A percentile compares a stretch with the other conserved stretches of the same genome.
phyloP scores from a whole-genome alignment of 2,329 filamentous ascomycete genomes.

The Sporothrix variecibatus region DNA sequence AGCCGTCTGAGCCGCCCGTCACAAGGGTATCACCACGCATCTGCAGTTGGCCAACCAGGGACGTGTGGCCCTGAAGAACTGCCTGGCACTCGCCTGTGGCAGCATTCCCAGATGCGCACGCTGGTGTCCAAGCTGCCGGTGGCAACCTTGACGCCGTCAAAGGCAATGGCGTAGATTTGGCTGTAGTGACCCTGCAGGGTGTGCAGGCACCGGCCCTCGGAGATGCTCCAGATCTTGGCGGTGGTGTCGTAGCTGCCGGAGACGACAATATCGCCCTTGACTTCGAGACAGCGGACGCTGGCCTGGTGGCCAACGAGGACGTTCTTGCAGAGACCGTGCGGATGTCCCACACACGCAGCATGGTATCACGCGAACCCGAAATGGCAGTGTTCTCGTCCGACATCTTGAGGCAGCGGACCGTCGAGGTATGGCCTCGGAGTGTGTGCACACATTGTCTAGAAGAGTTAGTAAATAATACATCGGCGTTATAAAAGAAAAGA shows the following conservation, averaged over 20 bases:
- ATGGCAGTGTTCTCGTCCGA: slow-evolving; percentile 91
- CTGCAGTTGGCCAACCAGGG: slow-evolving; percentile 92
- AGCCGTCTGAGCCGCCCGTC: slow-evolving; percentile 93
- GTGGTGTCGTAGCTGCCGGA: slow-evolving; percentile 98
- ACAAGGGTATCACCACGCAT: slow-evolving; percentile 94
- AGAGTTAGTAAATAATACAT: slow-evolving; percentile 35
- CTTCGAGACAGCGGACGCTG: slow-evolving; percentile 91
- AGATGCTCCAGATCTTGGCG: slow-evolving; percentile 96
- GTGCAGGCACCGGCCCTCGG: slow-evolving; percentile 86
- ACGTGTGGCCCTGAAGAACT: slow-evolving; percentile 94
- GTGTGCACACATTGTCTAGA: slow-evolving; percentile 73
- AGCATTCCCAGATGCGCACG: slow-evolving; percentile 95
- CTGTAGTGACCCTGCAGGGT: slow-evolving; percentile 94
- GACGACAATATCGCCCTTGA: slow-evolving; percentile 95
- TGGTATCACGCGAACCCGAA: slow-evolving; percentile 93
- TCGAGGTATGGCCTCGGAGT: slow-evolving; percentile 91
- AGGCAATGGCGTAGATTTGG: slow-evolving; percentile 98
- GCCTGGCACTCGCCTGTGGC: slow-evolving; percentile 81
- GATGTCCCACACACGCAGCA: slow-evolving; percentile 93
- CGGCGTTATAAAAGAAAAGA: not conserved
- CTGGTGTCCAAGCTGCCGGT: slow-evolving; percentile 96
- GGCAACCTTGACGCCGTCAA: slow-evolving; percentile 89
- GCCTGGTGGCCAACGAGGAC: slow-evolving; percentile 94
- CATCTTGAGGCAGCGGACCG: slow-evolving; percentile 97
- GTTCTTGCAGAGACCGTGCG: slow-evolving; percentile 81